Percentiles rank a stretch among this genome's conserved stretches.
These are phyloP conservation scores for Gracilaria vermiculophylla DNA, from an alignment of 23 red algal genomes.

Conservation along the genomic window DNA sequence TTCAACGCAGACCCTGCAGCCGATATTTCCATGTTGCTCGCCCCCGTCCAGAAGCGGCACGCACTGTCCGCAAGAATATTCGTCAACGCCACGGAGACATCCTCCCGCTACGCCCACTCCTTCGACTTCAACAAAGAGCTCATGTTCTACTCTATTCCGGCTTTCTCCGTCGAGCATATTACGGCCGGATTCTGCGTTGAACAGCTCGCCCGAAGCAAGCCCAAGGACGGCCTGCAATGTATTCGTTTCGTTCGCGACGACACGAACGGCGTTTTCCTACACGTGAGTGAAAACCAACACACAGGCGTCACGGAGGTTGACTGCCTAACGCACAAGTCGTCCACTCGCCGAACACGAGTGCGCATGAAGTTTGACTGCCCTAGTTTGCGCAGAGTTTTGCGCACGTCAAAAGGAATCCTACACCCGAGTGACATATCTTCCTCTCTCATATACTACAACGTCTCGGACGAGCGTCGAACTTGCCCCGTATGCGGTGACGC, in stretches of 20 bases:
- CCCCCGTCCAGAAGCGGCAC: constrained; percentile 61
- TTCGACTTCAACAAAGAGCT: constrained; percentile 72
- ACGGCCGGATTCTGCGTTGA: constrained; percentile 73
- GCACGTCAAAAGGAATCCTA: constrained; percentile 47
- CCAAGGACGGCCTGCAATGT: constrained; percentile 46
- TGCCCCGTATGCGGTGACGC: constrained; percentile 50
- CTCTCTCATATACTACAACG: constrained; percentile 59
- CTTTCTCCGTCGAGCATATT: constrained; percentile 61
- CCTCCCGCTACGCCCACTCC: constrained; percentile 56
- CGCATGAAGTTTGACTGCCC: constrained; percentile 66
- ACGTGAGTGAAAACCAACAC: constrained; percentile 48
- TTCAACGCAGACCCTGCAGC: constrained; percentile 64
- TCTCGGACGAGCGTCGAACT: constrained; percentile 55
- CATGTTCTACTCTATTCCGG: constrained; percentile 71
- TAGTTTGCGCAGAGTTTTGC: constrained; percentile 34
- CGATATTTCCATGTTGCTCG: constrained; percentile 70
- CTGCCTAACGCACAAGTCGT: constrained; percentile 52
- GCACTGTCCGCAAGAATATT: constrained; percentile 54
- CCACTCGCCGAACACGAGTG: constrained; percentile 55
- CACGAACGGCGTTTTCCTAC: constrained; percentile 44
- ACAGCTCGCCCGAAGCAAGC: constrained; percentile 16
- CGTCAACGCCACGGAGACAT: constrained; percentile 65
- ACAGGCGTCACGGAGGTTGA: constrained; percentile 64
- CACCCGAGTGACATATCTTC: constrained; percentile 56
- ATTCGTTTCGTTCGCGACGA: constrained; percentile 71